These are phyloP conservation scores for Lachancea thermotolerans DNA, from an alignment of 805 yeast genomes.

Conservation along the genomic window DNA sequence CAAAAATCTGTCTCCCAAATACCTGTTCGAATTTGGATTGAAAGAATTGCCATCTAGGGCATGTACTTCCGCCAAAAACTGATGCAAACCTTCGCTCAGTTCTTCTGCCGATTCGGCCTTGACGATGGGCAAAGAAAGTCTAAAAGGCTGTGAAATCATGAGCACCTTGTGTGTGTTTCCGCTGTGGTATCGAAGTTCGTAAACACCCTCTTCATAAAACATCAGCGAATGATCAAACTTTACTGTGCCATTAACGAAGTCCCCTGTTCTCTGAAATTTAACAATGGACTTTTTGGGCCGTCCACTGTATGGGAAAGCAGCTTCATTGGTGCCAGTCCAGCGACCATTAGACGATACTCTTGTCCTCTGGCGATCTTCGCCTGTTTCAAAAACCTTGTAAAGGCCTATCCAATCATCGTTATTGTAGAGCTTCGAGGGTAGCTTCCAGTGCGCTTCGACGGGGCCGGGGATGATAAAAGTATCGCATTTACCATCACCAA, in stretches of 20 bases:
- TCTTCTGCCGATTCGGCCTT: conserved; percentile 27
- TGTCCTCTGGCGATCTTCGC: conserved; percentile 49
- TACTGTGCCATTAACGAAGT: conserved; percentile 38
- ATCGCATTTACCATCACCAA: conserved; percentile 27
- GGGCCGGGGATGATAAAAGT: conserved; percentile 36
- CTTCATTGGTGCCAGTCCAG: conserved; percentile 47
- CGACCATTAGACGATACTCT: conserved; percentile 56
- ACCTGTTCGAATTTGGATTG: conserved; percentile 18
- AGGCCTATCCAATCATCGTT: conserved; percentile 70
- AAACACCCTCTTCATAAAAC: conserved; percentile 62
- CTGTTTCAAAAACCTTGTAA: conserved; percentile 56
- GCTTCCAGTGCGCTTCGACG: conserved; percentile 46
- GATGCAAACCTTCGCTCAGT: conserved; percentile 17
- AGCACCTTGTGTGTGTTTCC: conserved; percentile 65
- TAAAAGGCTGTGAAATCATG: conserved; percentile 58
- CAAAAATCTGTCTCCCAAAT: conserved; percentile 20
- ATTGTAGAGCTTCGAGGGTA: conserved; percentile 41
- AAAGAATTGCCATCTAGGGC: conserved; percentile 22
- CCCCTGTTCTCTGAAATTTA: conserved; percentile 5
- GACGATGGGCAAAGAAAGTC: conserved; percentile 39
- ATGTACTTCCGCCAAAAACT: conserved; percentile 17
- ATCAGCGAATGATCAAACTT: conserved; percentile 43
- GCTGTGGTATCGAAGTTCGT: conserved; percentile 67
- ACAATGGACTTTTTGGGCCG: conserved; percentile 12
- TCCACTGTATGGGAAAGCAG: conserved; percentile 27